Conservation (phyloP, 495 filamentous ascomycete species). For the Aspergillus saccharolyticus region DNA sequence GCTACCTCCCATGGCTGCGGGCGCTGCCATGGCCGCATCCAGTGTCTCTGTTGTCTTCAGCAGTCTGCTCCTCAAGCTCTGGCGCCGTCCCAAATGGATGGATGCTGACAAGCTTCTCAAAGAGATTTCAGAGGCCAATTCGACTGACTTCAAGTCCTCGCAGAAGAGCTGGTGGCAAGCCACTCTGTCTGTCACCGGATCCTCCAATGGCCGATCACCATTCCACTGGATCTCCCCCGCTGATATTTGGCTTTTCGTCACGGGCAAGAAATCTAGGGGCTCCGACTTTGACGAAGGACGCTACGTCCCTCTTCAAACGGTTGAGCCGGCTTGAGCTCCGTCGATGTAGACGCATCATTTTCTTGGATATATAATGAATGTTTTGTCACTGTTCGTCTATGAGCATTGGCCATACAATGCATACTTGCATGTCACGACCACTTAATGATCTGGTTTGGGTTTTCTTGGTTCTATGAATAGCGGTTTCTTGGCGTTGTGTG, state of each 20-base stretch:
- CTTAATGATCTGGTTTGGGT: background rate
- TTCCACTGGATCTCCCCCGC: conserved; percentile 18
- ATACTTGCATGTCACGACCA: background rate
- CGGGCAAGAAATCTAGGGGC: conserved; percentile 22
- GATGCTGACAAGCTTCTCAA: conserved; percentile 61
- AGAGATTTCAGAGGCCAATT: conserved; percentile 20
- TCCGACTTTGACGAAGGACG: conserved; percentile 30
- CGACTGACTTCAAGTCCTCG: conserved; percentile 9
- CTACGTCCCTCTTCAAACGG: conserved; percentile 42
- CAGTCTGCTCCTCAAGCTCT: conserved; percentile 78
- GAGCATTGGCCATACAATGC: background rate
- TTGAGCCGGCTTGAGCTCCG: conserved; percentile 32
- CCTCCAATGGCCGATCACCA: conserved; percentile 15
- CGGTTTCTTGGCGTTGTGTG: background rate
- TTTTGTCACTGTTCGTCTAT: background rate
- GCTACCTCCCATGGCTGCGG: conserved; percentile 91
- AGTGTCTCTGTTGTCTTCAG: conserved; percentile 87
- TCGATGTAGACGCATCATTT: background rate
- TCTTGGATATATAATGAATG: background rate
- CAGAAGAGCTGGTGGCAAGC: conserved; percentile 33
- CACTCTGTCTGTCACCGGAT: conserved; percentile 21
- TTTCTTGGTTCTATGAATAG: background rate
- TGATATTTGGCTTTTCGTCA: conserved; percentile 26
- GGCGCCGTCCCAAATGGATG: conserved; percentile 89
- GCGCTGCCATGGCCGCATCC: conserved; percentile 87